Evolutionary conservation across 345 rosid genomes (phyloP).

Genomic region (Boechera divaricarpa): DNA sequence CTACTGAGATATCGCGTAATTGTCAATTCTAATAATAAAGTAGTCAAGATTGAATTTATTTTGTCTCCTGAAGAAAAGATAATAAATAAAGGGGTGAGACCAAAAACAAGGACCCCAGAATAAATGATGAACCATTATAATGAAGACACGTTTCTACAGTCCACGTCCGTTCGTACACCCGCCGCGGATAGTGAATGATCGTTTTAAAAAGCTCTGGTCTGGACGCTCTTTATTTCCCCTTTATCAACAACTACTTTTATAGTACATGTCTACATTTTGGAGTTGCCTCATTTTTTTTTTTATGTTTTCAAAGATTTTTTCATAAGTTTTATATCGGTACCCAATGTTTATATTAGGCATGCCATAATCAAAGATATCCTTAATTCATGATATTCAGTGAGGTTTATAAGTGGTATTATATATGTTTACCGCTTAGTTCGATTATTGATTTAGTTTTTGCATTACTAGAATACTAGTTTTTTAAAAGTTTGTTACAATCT

Average conservation of each 20-base stretch:
- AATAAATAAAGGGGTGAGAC: neutral
- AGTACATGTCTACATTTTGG: constrained; percentile 6
- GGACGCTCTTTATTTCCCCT: constrained; percentile 9
- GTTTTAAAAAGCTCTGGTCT: constrained; percentile 32
- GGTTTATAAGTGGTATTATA: neutral
- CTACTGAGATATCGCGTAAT: neutral
- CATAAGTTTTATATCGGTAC: no score
- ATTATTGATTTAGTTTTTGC: no score
- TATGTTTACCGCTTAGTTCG: neutral
- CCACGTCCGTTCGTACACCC: constrained; percentile 18
- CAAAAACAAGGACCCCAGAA: constrained; percentile 6
- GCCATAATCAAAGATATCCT: neutral
- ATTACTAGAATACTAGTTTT: no score
- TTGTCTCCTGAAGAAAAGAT: neutral
- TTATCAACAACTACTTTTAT: neutral
- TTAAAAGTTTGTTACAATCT: no score
- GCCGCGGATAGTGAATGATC: constrained; percentile 29
- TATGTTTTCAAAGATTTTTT: neutral
- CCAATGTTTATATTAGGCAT: neutral
- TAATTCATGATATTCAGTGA: neutral
- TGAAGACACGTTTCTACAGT: constrained; percentile 21
- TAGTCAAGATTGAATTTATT: neutral
- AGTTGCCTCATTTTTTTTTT: constrained; percentile 1
- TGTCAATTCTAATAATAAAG: constrained; percentile 2
- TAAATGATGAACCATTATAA: constrained; percentile 22